Conservation (phyloP, 371 early-diverging fungal genomes). For the Mucor plumbeus region DNA sequence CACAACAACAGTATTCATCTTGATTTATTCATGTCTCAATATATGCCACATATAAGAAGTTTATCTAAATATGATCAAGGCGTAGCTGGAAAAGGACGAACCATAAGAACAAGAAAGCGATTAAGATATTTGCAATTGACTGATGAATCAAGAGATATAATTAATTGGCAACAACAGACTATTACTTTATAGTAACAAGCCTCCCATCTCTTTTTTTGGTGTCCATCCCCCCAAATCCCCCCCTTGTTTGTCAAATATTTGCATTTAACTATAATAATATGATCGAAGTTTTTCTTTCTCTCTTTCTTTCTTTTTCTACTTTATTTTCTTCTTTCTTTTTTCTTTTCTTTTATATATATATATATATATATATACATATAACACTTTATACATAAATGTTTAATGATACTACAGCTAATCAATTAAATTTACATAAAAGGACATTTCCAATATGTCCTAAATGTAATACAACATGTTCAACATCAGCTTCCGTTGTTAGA, state of each 20-base stretch:
- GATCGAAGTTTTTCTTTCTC: constrained; percentile 5
- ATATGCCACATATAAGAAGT: constrained; percentile 31
- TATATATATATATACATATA: too few species aligned
- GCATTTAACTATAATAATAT: constrained; percentile 6
- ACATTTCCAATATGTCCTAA: constrained; percentile 20
- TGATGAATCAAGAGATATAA: constrained; percentile 20
- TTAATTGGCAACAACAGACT: constrained; percentile 10
- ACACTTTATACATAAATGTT: constrained; percentile 2
- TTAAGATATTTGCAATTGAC: constrained; percentile 19
- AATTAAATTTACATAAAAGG: constrained; percentile 14
- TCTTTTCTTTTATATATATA: too few species aligned
- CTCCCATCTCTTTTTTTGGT: not conserved
- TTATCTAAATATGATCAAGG: constrained; percentile 29
- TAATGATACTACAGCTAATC: not conserved
- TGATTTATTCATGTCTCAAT: constrained; percentile 20
- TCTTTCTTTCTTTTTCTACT: not conserved
- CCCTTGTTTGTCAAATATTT: constrained; percentile 22
- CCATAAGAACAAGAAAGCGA: constrained; percentile 14
- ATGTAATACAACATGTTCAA: constrained; percentile 21
- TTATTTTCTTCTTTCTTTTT: constrained; percentile 1
- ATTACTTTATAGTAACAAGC: constrained; percentile 12
- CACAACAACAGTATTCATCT: not conserved
- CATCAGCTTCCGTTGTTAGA: constrained; percentile 69
- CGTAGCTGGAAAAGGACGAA: constrained; percentile 23
- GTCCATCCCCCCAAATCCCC: constrained; percentile 3